Percentiles rank a stretch among this genome's conserved stretches.
phyloP scores from a whole-genome alignment of 1,284 basidiomycete genomes.

The Rhodotorula sp. region DNA sequence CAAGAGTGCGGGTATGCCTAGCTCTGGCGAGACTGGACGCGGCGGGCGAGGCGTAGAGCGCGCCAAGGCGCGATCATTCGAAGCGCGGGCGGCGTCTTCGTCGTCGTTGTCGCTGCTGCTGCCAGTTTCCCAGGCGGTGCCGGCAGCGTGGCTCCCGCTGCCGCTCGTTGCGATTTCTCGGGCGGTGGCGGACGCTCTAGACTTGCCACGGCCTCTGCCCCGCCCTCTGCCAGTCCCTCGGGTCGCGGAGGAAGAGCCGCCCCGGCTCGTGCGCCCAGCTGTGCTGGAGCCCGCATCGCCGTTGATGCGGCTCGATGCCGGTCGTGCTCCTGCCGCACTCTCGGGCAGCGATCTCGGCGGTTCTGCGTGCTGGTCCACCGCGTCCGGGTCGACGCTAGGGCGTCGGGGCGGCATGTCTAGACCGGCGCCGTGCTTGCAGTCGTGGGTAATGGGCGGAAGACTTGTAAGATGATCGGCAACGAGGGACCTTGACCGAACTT shows the following conservation, averaged over 20 bases:
- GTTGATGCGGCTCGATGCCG: background rate
- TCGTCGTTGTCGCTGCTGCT: background rate
- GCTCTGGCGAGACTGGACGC: constrained; percentile 15
- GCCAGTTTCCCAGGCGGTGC: background rate
- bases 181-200: background rate
- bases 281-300: background rate
- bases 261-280: background rate
- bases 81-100: background rate
- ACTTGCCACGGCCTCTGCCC: background rate
- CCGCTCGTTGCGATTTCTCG: background rate
- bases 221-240: background rate
- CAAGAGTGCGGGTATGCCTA: background rate
- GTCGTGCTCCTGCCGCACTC: background rate
- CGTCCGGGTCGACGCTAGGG: constrained; percentile 1
- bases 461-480: background rate
- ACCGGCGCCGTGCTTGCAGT: background rate
- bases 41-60: background rate
- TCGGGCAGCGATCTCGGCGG: background rate
- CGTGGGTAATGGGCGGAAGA: background rate
- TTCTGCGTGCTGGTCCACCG: background rate
- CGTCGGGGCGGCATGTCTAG: background rate
- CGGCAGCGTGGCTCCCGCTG: background rate
- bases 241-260: background rate
- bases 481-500: no score
- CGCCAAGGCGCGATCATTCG: background rate